Conservation (phyloP, 495 filamentous ascomycete species). For the Usnea hakonensis region DNA sequence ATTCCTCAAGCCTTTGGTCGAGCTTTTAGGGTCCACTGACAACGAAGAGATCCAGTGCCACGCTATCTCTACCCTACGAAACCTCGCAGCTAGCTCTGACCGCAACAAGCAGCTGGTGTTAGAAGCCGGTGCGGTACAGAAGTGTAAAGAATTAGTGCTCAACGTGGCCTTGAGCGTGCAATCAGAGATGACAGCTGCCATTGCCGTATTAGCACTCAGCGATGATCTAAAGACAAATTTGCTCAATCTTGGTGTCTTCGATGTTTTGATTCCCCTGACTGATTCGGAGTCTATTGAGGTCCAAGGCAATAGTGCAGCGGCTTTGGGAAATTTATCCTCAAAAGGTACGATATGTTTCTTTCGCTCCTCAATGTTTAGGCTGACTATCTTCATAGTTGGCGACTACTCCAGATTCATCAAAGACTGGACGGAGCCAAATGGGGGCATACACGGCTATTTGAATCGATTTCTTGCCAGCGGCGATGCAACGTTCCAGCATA, state of each 20-base stretch:
- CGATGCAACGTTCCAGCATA: slow-evolving; percentile 97
- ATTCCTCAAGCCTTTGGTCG: slow-evolving; percentile 87
- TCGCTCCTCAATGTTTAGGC: not conserved
- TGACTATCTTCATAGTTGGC: slow-evolving; percentile 55
- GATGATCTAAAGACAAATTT: slow-evolving; percentile 92
- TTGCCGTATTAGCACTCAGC: slow-evolving; percentile 92
- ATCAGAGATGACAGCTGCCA: slow-evolving; percentile 98
- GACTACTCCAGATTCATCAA: slow-evolving; percentile 94
- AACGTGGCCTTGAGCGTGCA: slow-evolving; percentile 91
- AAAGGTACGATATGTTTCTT: slow-evolving; percentile 61
- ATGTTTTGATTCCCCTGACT: slow-evolving; percentile 91
- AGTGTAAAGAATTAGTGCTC: slow-evolving; percentile 94
- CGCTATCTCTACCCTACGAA: slow-evolving; percentile 92
- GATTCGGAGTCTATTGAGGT: slow-evolving; percentile 95
- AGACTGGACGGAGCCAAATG: slow-evolving; percentile 85
- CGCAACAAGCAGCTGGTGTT: slow-evolving; percentile 93
- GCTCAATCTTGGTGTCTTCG: slow-evolving; percentile 89
- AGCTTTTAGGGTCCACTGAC: slow-evolving; percentile 87
- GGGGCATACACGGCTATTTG: slow-evolving; percentile 92
- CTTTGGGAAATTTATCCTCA: slow-evolving; percentile 88
- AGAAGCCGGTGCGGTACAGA: slow-evolving; percentile 93
- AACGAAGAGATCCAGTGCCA: slow-evolving; percentile 99
- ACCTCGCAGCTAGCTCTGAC: slow-evolving; percentile 93
- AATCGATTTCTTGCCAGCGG: slow-evolving; percentile 86
- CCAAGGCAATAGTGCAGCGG: slow-evolving; percentile 95